phyloP scores from a whole-genome alignment of 225 moss, liverwort and hornwort species.

The Polytrichum commune region DNA sequence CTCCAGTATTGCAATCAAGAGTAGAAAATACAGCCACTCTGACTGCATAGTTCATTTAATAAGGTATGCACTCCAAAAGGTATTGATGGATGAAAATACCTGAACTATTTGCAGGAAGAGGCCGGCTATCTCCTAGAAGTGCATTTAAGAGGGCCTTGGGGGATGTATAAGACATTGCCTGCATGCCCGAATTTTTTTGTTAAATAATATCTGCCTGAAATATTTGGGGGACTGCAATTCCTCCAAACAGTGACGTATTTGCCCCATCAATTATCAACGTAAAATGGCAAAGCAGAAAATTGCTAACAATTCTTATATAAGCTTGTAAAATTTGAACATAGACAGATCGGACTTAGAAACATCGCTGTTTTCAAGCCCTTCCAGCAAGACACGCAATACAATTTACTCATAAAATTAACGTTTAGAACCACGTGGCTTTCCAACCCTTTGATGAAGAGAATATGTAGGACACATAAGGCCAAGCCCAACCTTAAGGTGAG shows the following conservation, averaged over 20 bases:
- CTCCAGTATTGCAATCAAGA: no score
- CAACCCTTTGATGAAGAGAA: not conserved
- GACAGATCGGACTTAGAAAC: not conserved
- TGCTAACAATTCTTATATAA: not conserved
- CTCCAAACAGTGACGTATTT: no score
- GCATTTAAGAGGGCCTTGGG: constrained; percentile 83
- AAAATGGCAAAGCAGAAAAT: not conserved
- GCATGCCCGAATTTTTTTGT: not conserved
- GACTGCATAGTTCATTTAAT: no score
- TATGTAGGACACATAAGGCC: not conserved
- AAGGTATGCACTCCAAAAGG: not conserved
- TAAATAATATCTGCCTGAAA: no score
- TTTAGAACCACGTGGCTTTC: not conserved
- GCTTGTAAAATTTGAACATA: not conserved
- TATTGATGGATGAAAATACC: constrained; percentile 23
- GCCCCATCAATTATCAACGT: no score
- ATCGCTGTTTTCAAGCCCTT: not conserved
- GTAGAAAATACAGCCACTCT: no score
- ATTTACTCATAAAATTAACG: no score
- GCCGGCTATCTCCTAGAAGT: constrained; percentile 69
- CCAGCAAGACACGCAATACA: no score
- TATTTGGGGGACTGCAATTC: no score
- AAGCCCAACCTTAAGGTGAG: constrained; percentile 70
- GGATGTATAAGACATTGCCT: constrained; percentile 94
- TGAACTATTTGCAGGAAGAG: constrained; percentile 50